A percentile compares a stretch with the other conserved stretches of the same genome.
phyloP scores from a whole-genome alignment of 768 basidiomycete genomes.

The Russula compacta region DNA sequence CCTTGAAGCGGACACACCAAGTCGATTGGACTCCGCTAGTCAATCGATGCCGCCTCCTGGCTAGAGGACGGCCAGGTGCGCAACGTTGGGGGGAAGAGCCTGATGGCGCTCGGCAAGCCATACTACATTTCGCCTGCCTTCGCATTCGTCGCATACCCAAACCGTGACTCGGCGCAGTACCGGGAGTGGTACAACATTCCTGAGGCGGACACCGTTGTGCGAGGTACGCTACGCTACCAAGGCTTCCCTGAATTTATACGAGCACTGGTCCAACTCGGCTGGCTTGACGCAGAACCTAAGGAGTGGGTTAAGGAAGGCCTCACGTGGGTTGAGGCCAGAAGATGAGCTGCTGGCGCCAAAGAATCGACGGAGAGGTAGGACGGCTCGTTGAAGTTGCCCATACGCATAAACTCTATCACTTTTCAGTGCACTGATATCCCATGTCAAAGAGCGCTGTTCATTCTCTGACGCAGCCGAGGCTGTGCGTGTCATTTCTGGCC shows the following conservation, averaged over 20 bases:
- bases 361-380: slow-evolving; percentile 61
- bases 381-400: neutral
- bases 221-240: slow-evolving; percentile 91
- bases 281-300: slow-evolving; percentile 68
- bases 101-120: slow-evolving; percentile 87
- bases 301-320: slow-evolving; percentile 67
- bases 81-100: slow-evolving; percentile 63
- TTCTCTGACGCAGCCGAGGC: slow-evolving; percentile 69
- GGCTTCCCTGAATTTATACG: slow-evolving; percentile 95
- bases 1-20: no score
- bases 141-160: slow-evolving; percentile 95
- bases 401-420: neutral
- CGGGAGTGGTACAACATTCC: slow-evolving; percentile 86
- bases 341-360: slow-evolving; percentile 60
- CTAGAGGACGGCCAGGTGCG: slow-evolving; percentile 55
- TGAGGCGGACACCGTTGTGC: slow-evolving; percentile 85
- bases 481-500: slow-evolving; percentile 75
- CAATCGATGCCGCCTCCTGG: no score
- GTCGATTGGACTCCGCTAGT: no score
- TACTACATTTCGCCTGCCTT: slow-evolving; percentile 95
- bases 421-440: slow-evolving; percentile 59
- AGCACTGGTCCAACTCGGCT: slow-evolving; percentile 79
- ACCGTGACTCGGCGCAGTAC: slow-evolving; percentile 89
- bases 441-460: slow-evolving; percentile 56
- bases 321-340: slow-evolving; percentile 80